These are phyloP conservation scores for Rhizopogon vinicolor DNA, from an alignment of 768 basidiomycete species.

Conservation along the genomic window DNA sequence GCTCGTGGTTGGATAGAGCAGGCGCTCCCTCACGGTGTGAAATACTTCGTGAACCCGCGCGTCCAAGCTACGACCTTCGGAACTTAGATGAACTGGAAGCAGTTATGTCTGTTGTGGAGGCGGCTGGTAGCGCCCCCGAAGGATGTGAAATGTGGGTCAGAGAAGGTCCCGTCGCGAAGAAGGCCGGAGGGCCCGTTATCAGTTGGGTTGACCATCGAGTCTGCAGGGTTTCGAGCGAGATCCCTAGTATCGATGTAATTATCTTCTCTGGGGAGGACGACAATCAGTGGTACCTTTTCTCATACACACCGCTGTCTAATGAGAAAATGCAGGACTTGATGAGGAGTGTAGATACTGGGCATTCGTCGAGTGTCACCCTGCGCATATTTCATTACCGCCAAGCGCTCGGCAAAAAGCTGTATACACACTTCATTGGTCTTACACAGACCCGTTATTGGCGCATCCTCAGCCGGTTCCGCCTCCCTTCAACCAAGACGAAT, in stretches of 20 bases:
- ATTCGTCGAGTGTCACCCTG: constrained; percentile 76
- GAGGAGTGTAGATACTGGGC: constrained; percentile 80
- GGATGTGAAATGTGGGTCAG: constrained; percentile 64
- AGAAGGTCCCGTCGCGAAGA: constrained; percentile 29
- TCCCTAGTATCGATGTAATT: constrained; percentile 28
- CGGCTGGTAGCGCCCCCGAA: constrained; percentile 26
- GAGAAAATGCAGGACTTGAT: constrained; percentile 51
- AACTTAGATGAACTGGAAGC: constrained; percentile 42
- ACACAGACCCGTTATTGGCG: constrained; percentile 72
- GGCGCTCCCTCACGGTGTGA: constrained; percentile 64
- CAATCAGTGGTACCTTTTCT: constrained; percentile 26
- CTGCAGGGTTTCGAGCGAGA: constrained; percentile 45
- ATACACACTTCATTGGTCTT: constrained; percentile 76
- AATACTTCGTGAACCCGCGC: constrained; percentile 67
- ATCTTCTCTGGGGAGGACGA: constrained; percentile 31
- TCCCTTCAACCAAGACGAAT: constrained; percentile 75
- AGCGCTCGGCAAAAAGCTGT: constrained; percentile 63
- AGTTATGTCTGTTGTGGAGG: constrained; percentile 28
- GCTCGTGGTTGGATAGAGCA: constrained; percentile 71
- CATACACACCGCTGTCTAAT: neutral
- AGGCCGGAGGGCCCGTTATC: constrained; percentile 29
- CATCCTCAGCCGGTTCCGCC: constrained; percentile 50
- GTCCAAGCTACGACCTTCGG: constrained; percentile 57
- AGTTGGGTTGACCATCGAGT: constrained; percentile 67
- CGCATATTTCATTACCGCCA: constrained; percentile 54